Base-by-base conservation (phyloP, 2,329 filamentous ascomycete genomes). In the Aspergillus ibericus region DNA sequence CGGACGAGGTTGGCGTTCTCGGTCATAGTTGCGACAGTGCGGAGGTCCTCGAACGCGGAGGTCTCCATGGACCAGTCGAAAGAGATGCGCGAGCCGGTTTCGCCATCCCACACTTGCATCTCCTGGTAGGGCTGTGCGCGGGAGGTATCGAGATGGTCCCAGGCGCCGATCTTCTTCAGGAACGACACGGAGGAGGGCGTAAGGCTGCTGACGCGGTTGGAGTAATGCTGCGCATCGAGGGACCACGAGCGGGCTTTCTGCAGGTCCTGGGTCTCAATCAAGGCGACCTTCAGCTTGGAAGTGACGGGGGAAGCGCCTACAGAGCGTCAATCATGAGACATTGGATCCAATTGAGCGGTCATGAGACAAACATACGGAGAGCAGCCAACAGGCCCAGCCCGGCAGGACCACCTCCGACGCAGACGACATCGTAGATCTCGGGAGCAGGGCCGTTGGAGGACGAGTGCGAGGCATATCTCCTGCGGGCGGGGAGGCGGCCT, bases 101-200 rank as follows among this genome's bases (percentile, higher is more conserved):
- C 86, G 62, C 93, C 96, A 74, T 99, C 95, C 95, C 96, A 99
- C 32, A 98, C 95, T 74, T 96, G 90, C 95, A 99, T 99, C 68
- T 93, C 90, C 59, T 96, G 88, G 75, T 97, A 99, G 0, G 88
- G 84, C 78, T 97, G 93, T 34, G 95, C 85, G 32, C 95, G 86
- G 5, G 85, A 80, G 42, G 82, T 78, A 65, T 90, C 83, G 60
- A 97, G 80, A 70, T 96, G 87, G 6, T 82, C 72, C 95, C 93
- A 98, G 51, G 89, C 92, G 35, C 93, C 95, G 60, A 96, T 95
- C 4, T 83, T 81, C 70, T 91, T 83, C 63, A 98, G 83, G 70
- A 95, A 97, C 3, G 82, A 83, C n/a, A 91, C 89, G 0, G 93
- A 96, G 0, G 89, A 84, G 0, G 93, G 93, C 0, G 95, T 99